These are phyloP conservation scores for Pseudozyma hubeiensis DNA, from an alignment of 1,284 basidiomycete species.

Conservation along the genomic window DNA sequence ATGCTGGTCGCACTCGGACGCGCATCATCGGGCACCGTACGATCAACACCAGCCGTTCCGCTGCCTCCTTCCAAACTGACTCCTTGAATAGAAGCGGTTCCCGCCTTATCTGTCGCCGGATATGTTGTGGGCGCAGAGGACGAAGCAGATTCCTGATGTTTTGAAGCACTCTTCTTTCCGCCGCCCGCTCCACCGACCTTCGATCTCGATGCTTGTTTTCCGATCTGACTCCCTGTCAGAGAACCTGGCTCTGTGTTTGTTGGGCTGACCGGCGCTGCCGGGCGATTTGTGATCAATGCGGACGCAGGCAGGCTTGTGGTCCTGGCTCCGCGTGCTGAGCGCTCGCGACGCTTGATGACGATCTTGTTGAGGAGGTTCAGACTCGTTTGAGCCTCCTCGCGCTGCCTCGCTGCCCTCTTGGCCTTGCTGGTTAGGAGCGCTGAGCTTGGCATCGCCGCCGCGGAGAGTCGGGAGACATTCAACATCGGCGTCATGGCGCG, in stretches of 20 bases:
- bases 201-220: background rate
- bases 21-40: background rate
- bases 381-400: slow-evolving; percentile 18
- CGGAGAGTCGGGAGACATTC: slow-evolving; percentile 21
- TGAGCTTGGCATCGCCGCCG: slow-evolving; percentile 26
- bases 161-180: background rate
- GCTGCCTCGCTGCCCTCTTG: slow-evolving; percentile 6
- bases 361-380: slow-evolving; percentile 16
- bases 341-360: slow-evolving; percentile 25
- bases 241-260: background rate
- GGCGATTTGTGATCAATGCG: background rate
- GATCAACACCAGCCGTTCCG: background rate
- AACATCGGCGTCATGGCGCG: slow-evolving; percentile 28
- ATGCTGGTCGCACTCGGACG: background rate
- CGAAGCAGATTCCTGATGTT: background rate
- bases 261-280: background rate
- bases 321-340: slow-evolving; percentile 9
- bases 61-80: background rate
- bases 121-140: background rate
- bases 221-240: background rate
- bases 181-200: background rate
- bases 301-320: background rate
- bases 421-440: slow-evolving; percentile 4
- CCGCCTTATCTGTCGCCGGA: background rate
- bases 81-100: background rate